Base-by-base conservation (phyloP, 768 basidiomycete genomes). In the Hirschioporus abietinus region DNA sequence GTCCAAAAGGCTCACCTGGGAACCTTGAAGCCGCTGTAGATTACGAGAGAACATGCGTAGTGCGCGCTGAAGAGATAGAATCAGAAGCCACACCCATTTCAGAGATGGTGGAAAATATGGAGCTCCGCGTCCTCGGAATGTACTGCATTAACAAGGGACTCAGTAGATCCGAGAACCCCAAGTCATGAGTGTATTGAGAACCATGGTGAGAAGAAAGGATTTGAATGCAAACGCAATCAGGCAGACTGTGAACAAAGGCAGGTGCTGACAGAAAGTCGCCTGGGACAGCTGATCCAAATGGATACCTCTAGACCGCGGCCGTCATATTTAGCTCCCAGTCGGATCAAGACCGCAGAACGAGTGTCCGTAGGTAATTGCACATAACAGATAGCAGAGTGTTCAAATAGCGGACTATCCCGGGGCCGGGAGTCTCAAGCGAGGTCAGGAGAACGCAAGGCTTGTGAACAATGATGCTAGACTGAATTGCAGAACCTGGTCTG, bases 391-490 rank as follows among this genome's bases (percentile, higher is more conserved):
- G 42, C 3, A 15, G 42, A 15, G 42, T 20, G 42, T 52, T 52
- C 42, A 52, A 52, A 52, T 52, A 52, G 42, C 42, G 42, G 42
- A 20, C 42, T 20, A 52, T 6, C 20, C 42, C 42, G 42, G 42
- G 42, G 42, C 42, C 42, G 42, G 42, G 12, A 15, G 42, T 52
- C 42, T 52, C 42, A 52, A 52, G 42, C 42, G 42, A 52, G 42
- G 42, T 52, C 42, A 52, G 42, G 42, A 52, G 42, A 52, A 52
- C 42, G 42, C 42, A 52, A 52, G 42, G 42, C 42, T 52, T 52
- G 42, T 52, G 42, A 52, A 52, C 42, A 52, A 52, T 52, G 42
- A 10, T 20, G 42, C 15, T 52, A 20, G 42, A 52, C 42, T 52
- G 42, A 52, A 52, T 52, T 52, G 42, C 4, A 52, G 42, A 52